A percentile compares a stretch with the other conserved stretches of the same genome.
These are phyloP conservation scores for Sporothrix inflata DNA, from an alignment of 2,329 filamentous ascomycete species.

Conservation along the genomic window DNA sequence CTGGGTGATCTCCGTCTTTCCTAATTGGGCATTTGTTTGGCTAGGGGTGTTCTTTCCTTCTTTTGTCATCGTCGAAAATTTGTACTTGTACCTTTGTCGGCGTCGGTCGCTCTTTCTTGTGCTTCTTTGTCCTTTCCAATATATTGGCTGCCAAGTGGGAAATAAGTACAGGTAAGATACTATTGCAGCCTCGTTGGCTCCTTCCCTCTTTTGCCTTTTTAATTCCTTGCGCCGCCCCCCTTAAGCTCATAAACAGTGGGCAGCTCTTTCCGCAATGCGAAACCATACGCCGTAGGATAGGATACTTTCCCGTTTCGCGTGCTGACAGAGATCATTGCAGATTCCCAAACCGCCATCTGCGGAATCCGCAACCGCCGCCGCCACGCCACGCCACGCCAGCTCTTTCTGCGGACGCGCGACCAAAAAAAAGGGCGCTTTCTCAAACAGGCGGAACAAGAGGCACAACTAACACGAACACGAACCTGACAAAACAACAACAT, in stretches of 20 bases:
- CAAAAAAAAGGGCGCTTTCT: background rate
- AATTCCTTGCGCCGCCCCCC: background rate
- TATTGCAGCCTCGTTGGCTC: background rate
- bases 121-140: slow-evolving; percentile 21
- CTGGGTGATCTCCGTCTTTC: slow-evolving; percentile 12
- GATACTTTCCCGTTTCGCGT: slow-evolving; percentile 3
- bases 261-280: background rate
- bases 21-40: background rate
- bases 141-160: slow-evolving; percentile 17
- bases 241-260: slow-evolving; percentile 6
- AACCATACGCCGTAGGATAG: background rate
- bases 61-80: background rate
- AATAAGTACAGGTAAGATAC: background rate
- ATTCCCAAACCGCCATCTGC: slow-evolving; percentile 16
- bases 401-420: slow-evolving; percentile 13
- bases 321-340: slow-evolving; percentile 20
- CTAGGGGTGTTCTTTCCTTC: background rate
- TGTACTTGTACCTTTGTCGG: background rate
- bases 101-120: background rate
- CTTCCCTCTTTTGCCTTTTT: background rate
- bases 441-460: background rate
- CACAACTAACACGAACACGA: background rate
- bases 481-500: slow-evolving; percentile 13
- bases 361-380: slow-evolving; percentile 11
- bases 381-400: slow-evolving; percentile 2